These are phyloP conservation scores for Musa schizocarpa DNA, from an alignment of 176 grass and related monocot genomes.

Conservation along the genomic window DNA sequence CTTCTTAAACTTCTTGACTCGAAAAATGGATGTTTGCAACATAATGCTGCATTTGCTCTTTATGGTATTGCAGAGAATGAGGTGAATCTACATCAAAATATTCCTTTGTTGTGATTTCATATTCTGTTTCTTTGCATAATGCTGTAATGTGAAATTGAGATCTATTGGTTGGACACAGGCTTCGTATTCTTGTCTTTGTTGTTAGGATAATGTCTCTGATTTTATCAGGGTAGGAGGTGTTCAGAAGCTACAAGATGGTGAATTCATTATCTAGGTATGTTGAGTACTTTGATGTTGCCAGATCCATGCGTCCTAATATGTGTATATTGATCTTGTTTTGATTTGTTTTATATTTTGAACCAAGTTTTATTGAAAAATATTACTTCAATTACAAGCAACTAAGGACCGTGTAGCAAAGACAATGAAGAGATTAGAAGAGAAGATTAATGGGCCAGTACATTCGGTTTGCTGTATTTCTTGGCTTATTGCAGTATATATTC, in stretches of 20 bases:
- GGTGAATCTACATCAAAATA: conserved; percentile 28
- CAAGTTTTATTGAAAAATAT: not conserved
- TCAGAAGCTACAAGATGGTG: conserved; percentile 93
- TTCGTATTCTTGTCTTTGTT: not conserved
- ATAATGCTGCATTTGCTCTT: conserved; percentile 99
- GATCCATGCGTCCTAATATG: too few relatives aligned
- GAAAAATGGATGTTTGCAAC: conserved; percentile 98
- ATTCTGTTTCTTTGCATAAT: not conserved
- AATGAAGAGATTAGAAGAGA: conserved; percentile 93
- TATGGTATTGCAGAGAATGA: conserved; percentile 99
- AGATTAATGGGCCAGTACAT: conserved; percentile 91
- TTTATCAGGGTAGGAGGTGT: conserved; percentile 97
- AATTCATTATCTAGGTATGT: conserved; percentile 92
- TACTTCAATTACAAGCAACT: conserved; percentile 55
- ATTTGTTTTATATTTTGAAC: not conserved
- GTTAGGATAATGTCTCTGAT: conserved; percentile 82
- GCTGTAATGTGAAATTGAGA: not conserved
- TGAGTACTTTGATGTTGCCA: not conserved
- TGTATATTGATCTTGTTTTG: not conserved
- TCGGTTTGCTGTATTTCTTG: conserved; percentile 10
- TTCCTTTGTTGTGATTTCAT: not conserved
- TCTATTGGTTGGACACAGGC: not conserved
- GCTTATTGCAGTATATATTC: conserved; percentile 9
- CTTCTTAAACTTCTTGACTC: conserved; percentile 98
- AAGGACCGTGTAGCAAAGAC: conserved; percentile 99